These are phyloP conservation scores for Hirsutella minnesotensis DNA, from an alignment of 2,329 filamentous ascomycete genomes.

Conservation along the genomic window DNA sequence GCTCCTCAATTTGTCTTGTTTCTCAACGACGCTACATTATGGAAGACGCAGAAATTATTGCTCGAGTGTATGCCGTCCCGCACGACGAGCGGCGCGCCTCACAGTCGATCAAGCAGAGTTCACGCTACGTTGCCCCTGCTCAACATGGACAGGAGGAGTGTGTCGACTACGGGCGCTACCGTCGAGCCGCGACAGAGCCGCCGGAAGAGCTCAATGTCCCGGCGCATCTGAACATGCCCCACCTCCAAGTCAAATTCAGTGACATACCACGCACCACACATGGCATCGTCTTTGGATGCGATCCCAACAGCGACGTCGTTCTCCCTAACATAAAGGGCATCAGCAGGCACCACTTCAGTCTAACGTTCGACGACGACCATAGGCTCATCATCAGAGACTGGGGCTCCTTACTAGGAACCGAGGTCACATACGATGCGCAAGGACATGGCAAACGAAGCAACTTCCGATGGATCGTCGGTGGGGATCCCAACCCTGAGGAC, in stretches of 20 bases:
- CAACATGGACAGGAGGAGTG: background rate
- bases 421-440: constrained; percentile 11
- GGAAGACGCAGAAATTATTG: constrained; percentile 3
- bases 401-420: constrained; percentile 9
- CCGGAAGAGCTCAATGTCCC: background rate
- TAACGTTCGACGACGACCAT: constrained; percentile 10
- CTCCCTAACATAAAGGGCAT: constrained; percentile 3
- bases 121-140: background rate
- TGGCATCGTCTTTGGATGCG: constrained; percentile 8
- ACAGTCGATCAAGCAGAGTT: background rate
- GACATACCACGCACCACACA: constrained; percentile 5
- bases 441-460: constrained; percentile 8
- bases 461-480: constrained; percentile 14
- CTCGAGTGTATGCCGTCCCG: background rate
- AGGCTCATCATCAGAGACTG: constrained; percentile 10
- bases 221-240: background rate
- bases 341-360: constrained; percentile 7
- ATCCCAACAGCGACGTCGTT: constrained; percentile 7
- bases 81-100: background rate
- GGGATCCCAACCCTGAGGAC: constrained; percentile 4
- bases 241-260: constrained; percentile 7
- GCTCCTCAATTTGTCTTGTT: background rate
- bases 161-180: background rate
- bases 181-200: background rate
- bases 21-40: constrained; percentile 1